Evolutionary conservation across 2,329 filamentous ascomycete genomes (phyloP).

Genomic region (Ceratocystis smalleyi): DNA sequence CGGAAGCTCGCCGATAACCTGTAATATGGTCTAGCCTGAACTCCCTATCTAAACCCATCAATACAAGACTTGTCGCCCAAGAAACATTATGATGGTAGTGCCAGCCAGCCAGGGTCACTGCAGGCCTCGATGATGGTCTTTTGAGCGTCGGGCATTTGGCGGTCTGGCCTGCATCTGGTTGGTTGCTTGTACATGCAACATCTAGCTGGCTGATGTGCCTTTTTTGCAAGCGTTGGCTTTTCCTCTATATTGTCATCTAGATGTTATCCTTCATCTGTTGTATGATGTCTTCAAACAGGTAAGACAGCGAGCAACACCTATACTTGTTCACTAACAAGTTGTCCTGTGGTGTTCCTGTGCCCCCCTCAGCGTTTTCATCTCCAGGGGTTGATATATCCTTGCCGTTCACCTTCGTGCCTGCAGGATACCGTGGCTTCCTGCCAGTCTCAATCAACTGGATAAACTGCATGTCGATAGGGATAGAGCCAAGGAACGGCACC

Average conservation of each 20-base stretch:
- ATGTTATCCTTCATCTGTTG: conserved; percentile 25
- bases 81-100: neutral
- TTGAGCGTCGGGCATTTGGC: neutral
- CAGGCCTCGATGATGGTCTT: neutral
- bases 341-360: conserved; percentile 12
- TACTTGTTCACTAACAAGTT: conserved; percentile 55
- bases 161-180: neutral
- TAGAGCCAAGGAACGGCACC: conserved; percentile 68
- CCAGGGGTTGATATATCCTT: conserved; percentile 30
- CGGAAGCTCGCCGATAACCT: neutral
- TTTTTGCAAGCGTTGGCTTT: neutral
- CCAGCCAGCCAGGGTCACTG: neutral
- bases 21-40: neutral
- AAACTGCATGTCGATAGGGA: conserved; percentile 89
- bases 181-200: neutral
- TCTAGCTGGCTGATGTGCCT: neutral
- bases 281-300: conserved; percentile 52
- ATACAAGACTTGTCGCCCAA: neutral
- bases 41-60: neutral
- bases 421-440: conserved; percentile 48
- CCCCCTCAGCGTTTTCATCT: conserved; percentile 7
- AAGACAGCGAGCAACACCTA: conserved; percentile 50
- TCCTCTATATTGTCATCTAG: neutral
- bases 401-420: conserved; percentile 48
- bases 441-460: conserved; percentile 71